phyloP scores from a whole-genome alignment of 768 basidiomycete genomes.

The Melanogaster broomeanus region DNA sequence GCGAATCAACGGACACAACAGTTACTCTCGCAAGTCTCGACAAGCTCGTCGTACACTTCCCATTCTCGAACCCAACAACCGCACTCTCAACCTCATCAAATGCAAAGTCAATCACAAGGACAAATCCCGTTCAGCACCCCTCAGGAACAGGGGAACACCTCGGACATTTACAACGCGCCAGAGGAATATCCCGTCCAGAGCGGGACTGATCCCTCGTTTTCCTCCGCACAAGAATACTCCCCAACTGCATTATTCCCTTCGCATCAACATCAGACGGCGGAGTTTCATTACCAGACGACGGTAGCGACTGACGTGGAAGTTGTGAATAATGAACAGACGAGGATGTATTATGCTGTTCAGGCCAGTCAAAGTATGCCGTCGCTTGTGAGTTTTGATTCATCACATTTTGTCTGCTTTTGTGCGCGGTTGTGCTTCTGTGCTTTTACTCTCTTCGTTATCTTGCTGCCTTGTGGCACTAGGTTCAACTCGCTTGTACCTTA shows the following conservation, averaged over 20 bases:
- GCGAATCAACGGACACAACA: slow-evolving; percentile 25
- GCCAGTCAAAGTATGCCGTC: slow-evolving; percentile 21
- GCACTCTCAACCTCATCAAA: neutral
- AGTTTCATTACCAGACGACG: slow-evolving; percentile 6
- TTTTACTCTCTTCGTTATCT: neutral
- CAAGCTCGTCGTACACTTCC: slow-evolving; percentile 2
- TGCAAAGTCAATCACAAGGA: slow-evolving; percentile 3
- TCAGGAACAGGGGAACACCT: neutral
- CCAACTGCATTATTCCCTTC: slow-evolving; percentile 1
- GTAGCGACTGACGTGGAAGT: slow-evolving; percentile 21
- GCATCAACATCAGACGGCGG: neutral
- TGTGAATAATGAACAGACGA: slow-evolving; percentile 3
- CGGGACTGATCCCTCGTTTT: neutral
- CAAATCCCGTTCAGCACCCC: neutral
- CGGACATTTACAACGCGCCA: neutral
- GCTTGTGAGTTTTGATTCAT: slow-evolving; percentile 18
- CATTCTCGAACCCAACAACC: neutral
- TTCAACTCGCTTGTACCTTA: too few species aligned
- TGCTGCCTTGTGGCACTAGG: too few species aligned
- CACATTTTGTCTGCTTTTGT: neutral
- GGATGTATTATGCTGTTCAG: slow-evolving; percentile 14
- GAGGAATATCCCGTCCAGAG: slow-evolving; percentile 2
- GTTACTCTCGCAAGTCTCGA: slow-evolving; percentile 14
- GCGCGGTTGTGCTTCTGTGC: neutral
- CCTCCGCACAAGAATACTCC: slow-evolving; percentile 4